Percentiles rank a stretch among this genome's conserved stretches.
Conservation (phyloP, 306 rosid genomes). For the Casuarina equisetifolia region DNA sequence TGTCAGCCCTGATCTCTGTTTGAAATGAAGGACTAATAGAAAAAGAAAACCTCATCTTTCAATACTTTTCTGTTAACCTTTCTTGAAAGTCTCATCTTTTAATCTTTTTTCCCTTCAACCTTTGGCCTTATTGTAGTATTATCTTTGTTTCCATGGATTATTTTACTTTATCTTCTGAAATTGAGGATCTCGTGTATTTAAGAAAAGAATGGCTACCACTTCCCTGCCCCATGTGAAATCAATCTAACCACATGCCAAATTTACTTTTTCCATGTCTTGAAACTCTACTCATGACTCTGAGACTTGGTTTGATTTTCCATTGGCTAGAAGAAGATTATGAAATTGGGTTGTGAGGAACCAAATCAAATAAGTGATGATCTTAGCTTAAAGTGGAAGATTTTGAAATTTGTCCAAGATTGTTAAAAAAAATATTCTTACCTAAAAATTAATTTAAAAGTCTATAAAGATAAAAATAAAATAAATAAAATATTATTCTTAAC, state of each 20-base stretch:
- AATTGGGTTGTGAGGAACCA: neutral
- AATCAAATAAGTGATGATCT: slow-evolving; percentile 9
- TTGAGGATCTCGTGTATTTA: neutral
- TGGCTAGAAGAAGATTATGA: neutral
- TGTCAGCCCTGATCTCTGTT: neutral
- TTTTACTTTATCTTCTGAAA: slow-evolving; percentile 6
- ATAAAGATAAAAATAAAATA: no score
- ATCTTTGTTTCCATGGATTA: neutral
- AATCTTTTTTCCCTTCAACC: neutral
- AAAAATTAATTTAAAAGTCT: no score
- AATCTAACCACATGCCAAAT: slow-evolving; percentile 25
- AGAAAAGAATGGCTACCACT: neutral
- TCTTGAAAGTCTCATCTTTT: neutral
- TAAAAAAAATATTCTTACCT: no score
- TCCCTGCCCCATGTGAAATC: slow-evolving; percentile 10
- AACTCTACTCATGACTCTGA: neutral
- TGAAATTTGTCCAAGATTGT: no score
- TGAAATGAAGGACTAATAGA: neutral
- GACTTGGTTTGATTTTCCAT: neutral
- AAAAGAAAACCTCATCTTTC: neutral
- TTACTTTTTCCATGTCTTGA: slow-evolving; percentile 19
- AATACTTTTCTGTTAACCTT: neutral
- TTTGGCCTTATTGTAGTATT: neutral
- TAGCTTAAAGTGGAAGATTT: slow-evolving; percentile 1
- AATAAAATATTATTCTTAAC: no score